Evolutionary conservation across 2,329 filamentous ascomycete genomes (phyloP).

Genomic region (Bimuria novae-zelandiae): DNA sequence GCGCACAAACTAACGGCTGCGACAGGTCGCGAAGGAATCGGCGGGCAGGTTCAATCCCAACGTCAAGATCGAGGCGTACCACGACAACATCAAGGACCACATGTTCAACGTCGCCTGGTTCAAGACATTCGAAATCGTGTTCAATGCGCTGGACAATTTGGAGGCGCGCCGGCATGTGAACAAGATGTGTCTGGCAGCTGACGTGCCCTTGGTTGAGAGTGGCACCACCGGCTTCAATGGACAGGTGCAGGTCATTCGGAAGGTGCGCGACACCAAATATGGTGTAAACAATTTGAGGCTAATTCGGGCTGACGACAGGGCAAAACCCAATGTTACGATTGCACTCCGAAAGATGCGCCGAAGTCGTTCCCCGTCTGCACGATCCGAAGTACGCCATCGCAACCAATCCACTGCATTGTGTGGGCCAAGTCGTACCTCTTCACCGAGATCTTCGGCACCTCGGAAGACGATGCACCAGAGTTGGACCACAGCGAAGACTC

Average conservation of each 20-base stretch:
- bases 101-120: conserved; percentile 92
- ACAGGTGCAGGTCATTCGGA: conserved; percentile 95
- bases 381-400: conserved; percentile 92
- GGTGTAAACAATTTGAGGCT: neutral
- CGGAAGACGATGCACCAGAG: conserved; percentile 79
- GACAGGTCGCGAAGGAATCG: conserved; percentile 86
- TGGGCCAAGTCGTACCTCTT: conserved; percentile 98
- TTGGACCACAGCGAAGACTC: conserved; percentile 80
- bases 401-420: conserved; percentile 97
- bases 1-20: conserved; percentile 23
- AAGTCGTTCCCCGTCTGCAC: conserved; percentile 97
- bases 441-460: conserved; percentile 90
- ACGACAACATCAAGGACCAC: conserved; percentile 91
- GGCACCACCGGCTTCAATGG: conserved; percentile 98
- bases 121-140: conserved; percentile 78
- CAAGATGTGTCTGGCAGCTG: conserved; percentile 91
- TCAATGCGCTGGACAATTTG: conserved; percentile 96
- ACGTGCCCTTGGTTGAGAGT: conserved; percentile 91
- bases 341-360: conserved; percentile 83
- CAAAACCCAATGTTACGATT: conserved; percentile 94
- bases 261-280: conserved; percentile 49
- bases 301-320: conserved; percentile 52
- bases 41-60: conserved; percentile 88
- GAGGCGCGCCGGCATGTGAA: conserved; percentile 95
- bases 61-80: conserved; percentile 83